These are phyloP conservation scores for Uronychia binucleata DNA, from an alignment of 73 alveolate genomes.

Conservation along the genomic window DNA sequence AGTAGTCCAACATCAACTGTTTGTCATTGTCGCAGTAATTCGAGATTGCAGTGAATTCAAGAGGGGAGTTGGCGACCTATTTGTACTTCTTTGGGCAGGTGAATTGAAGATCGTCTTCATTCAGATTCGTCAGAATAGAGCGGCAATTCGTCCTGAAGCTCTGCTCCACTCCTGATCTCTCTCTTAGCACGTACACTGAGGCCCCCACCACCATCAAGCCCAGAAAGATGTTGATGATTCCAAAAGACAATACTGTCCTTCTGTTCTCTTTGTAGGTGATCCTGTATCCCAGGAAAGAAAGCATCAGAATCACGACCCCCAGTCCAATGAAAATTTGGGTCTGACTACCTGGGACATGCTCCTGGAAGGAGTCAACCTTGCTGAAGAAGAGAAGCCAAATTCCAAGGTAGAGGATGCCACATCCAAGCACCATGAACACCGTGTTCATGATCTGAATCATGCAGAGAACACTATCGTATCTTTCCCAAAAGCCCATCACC, in stretches of 20 bases:
- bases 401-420: not conserved
- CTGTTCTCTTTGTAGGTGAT: not conserved
- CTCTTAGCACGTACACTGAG: not conserved
- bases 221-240: not conserved
- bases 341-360: not conserved
- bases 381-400: not conserved
- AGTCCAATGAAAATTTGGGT: not conserved
- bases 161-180: not conserved
- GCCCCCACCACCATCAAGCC: not conserved
- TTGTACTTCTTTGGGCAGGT: no score
- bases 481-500: no score
- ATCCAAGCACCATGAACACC: constrained; percentile 10
- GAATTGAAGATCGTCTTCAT: not conserved
- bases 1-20: not conserved
- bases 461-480: no score
- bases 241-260: not conserved
- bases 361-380: not conserved
- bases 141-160: not conserved
- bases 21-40: not conserved
- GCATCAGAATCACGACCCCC: not conserved
- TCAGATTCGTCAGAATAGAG: not conserved
- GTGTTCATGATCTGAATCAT: not conserved
- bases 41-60: not conserved
- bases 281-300: not conserved
- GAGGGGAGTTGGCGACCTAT: no score